Evolutionary conservation across 1,284 basidiomycete genomes (phyloP), one percentile per base, ranked within the genome.

Genomic region (Boletus smithii): DNA sequence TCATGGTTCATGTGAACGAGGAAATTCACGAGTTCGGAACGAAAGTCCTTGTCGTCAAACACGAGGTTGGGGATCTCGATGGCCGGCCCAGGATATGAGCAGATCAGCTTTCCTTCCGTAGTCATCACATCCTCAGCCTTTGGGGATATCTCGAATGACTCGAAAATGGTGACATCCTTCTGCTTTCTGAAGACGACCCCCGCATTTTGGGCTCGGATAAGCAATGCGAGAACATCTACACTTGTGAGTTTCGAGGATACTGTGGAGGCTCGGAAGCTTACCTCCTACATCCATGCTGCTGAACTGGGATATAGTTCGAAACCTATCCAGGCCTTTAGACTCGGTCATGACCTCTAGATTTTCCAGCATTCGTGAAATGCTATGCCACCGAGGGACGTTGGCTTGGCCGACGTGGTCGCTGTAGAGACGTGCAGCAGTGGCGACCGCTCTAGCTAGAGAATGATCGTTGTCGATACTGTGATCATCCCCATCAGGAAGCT

Each of bases 1-100:
- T 61, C 49, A 69, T n/a, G n/a, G n/a, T n/a, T n/a, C n/a, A n/a
- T n/a, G n/a, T n/a, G n/a, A n/a, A n/a, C n/a, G n/a, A n/a, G 54
- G 49, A 67, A 66, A 16, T 57, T 53, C 3, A 57, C 53, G 3
- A 70, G 54, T 16, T 68, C 56, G 8, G 36, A 30, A 4, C 49
- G 53, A 44, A 68, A 68, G 3, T 9, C 16, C 8, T 42, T 9
- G n/a, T 65, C 53, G n/a, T 51, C 31, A 16, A 60, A 51, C 1
- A 56, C 29, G 11, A 34, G 14, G 17, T 44, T 45, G 9, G 58
- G 58, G 14, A 67, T 34, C 6, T 55, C 51, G 18, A 66, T 58
- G 4, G 65, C 63, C 0, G 67, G 62, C 1, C 64, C 66, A 29
- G 70, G 71, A 42, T 61, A 71, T 2, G 58, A 59, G 11, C 65